phyloP scores from a whole-genome alignment of 192 early-diverging fungal species.

The Umbelopsis ramanniana region DNA sequence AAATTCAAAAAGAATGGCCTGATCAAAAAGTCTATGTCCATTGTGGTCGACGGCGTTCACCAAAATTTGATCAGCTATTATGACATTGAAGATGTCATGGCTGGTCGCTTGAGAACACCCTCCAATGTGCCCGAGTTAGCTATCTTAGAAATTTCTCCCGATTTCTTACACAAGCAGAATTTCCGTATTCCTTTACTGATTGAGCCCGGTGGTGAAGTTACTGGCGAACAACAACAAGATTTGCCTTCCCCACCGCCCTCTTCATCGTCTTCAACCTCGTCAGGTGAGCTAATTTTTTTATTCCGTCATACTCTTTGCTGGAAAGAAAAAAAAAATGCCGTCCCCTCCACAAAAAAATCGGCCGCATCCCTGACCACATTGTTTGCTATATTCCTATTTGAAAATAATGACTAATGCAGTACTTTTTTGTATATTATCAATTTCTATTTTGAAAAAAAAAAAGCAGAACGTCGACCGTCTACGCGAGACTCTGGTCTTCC shows the following conservation, averaged over 20 bases:
- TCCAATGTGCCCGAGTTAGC: constrained; percentile 57
- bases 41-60: constrained; percentile 66
- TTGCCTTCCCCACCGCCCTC: constrained; percentile 13
- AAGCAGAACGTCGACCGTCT: constrained; percentile 5
- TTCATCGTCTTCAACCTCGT: constrained; percentile 4
- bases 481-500: background rate
- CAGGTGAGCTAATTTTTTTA: background rate
- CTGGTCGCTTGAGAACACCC: constrained; percentile 54
- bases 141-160: constrained; percentile 60
- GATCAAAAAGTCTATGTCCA: constrained; percentile 81
- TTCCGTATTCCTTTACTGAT: constrained; percentile 58
- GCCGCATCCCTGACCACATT: no score
- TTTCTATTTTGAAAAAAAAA: no score
- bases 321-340: no score
- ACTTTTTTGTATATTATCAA: no score
- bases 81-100: constrained; percentile 57
- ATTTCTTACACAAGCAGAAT: constrained; percentile 63
- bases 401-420: no score
- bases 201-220: constrained; percentile 35
- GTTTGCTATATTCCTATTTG: no score
- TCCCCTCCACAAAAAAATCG: no score
- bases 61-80: constrained; percentile 67
- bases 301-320: background rate
- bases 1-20: constrained; percentile 65
- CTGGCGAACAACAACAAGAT: constrained; percentile 19